These are phyloP conservation scores for Myrica gale DNA, from an alignment of 306 rosid genomes.

Conservation along the genomic window DNA sequence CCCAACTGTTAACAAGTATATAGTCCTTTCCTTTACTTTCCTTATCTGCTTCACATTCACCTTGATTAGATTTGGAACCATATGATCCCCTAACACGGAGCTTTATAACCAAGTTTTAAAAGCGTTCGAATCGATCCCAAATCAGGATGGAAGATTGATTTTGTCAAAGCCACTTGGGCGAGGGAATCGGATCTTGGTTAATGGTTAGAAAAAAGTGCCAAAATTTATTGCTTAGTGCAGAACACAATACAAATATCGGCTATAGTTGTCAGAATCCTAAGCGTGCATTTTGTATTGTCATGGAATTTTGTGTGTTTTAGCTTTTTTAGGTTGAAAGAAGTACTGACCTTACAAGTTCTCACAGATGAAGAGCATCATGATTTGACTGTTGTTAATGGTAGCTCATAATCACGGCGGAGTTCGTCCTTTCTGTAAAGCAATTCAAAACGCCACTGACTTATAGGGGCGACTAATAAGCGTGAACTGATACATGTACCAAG, in stretches of 20 bases:
- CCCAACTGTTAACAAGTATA: too few species aligned
- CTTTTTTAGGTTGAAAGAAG: conserved; percentile 7
- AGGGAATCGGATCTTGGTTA: conserved; percentile 19
- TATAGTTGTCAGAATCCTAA: conserved; percentile 43
- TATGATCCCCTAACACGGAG: too few species aligned
- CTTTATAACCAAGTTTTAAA: too few species aligned
- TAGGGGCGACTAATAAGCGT: background rate
- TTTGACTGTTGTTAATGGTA: conserved; percentile 8
- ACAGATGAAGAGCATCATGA: conserved; percentile 27
- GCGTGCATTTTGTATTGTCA: conserved; percentile 7
- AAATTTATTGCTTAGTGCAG: conserved; percentile 16
- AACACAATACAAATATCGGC: conserved; percentile 13
- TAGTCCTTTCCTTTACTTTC: too few species aligned
- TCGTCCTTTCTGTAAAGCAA: background rate
- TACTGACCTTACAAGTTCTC: conserved; percentile 38
- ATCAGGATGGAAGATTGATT: conserved; percentile 2
- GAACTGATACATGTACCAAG: background rate
- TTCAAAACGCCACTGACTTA: background rate
- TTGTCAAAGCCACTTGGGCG: conserved; percentile 30
- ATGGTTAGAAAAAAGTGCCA: conserved; percentile 7
- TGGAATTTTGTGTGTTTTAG: background rate
- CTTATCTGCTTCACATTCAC: too few species aligned
- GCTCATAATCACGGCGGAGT: background rate
- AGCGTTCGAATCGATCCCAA: conserved; percentile 13
- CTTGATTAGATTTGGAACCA: too few species aligned